phyloP scores from a whole-genome alignment of 495 filamentous ascomycete species.

The Trichoderma orchidacearum region DNA sequence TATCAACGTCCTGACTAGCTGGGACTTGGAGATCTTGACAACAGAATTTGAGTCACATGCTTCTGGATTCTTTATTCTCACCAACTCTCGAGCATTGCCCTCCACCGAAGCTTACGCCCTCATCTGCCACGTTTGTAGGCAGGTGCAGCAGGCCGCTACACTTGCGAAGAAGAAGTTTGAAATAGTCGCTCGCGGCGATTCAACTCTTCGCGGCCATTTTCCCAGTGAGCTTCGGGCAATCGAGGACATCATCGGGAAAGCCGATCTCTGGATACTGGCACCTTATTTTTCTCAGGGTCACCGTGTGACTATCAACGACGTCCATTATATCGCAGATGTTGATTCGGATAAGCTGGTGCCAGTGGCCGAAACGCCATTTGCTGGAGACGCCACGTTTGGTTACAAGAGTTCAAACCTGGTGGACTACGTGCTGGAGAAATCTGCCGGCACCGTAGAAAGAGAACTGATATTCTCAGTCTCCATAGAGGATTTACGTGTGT shows the following conservation, averaged over 20 bases:
- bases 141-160: too few relatives aligned
- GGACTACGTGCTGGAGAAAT: background rate
- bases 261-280: background rate
- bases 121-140: too few relatives aligned
- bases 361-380: background rate
- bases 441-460: too few relatives aligned
- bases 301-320: background rate
- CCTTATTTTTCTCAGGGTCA: background rate
- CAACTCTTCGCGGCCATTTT: background rate
- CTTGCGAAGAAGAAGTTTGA: background rate
- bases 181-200: background rate
- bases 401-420: background rate
- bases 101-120: too few relatives aligned
- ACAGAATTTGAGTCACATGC: background rate
- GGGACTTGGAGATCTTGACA: slow-evolving; percentile 15
- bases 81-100: background rate
- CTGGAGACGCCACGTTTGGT: background rate
- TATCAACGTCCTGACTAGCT: slow-evolving; percentile 41
- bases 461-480: too few relatives aligned
- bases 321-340: background rate
- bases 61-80: background rate
- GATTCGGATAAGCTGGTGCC: background rate
- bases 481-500: background rate
- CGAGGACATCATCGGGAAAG: background rate
- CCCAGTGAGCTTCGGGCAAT: background rate